Percentiles rank a stretch among this genome's conserved stretches.
These are phyloP conservation scores for Petasospora rhodanensis DNA, from an alignment of 1,139 yeast species.

Conservation along the genomic window DNA sequence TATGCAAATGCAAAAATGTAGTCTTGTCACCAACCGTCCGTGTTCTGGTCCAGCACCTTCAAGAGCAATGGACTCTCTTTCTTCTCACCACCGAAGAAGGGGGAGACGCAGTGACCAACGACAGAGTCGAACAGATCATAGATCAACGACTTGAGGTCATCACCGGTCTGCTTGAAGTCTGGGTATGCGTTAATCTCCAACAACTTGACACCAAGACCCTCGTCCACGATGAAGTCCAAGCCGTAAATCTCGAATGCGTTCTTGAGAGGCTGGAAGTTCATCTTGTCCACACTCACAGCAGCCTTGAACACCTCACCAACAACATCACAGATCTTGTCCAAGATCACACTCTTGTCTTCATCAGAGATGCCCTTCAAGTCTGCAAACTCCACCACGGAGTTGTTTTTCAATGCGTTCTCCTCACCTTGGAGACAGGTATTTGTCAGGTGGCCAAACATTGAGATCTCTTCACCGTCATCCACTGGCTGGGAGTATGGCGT, in stretches of 20 bases:
- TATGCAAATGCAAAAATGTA: slow-evolving; percentile 1
- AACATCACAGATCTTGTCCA: slow-evolving; percentile 52
- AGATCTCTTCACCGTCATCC: slow-evolving; percentile 30
- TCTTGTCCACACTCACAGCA: slow-evolving; percentile 70
- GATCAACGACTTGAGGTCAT: slow-evolving; percentile 60
- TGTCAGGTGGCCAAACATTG: slow-evolving; percentile 63
- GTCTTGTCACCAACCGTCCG: slow-evolving; percentile 29
- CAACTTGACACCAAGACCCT: slow-evolving; percentile 48
- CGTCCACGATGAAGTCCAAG: slow-evolving; percentile 74
- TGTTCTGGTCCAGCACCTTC: slow-evolving; percentile 36
- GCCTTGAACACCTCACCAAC: slow-evolving; percentile 77
- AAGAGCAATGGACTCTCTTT: slow-evolving; percentile 26
- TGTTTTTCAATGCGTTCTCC: slow-evolving; percentile 35
- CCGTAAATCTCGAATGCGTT: slow-evolving; percentile 89
- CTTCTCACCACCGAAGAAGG: slow-evolving; percentile 30
- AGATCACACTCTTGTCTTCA: slow-evolving; percentile 39
- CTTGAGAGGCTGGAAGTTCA: slow-evolving; percentile 82
- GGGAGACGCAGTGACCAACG: slow-evolving; percentile 36
- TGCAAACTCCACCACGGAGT: slow-evolving; percentile 66
- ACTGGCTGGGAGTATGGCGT: slow-evolving; percentile 42
- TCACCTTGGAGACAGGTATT: slow-evolving; percentile 84
- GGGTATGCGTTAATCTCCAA: slow-evolving; percentile 93
- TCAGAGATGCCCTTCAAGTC: slow-evolving; percentile 43
- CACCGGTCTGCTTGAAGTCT: slow-evolving; percentile 94
- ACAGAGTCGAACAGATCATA: slow-evolving; percentile 52